phyloP scores from a whole-genome alignment of 495 filamentous ascomycete species.

The Bryoglossum gracile region DNA sequence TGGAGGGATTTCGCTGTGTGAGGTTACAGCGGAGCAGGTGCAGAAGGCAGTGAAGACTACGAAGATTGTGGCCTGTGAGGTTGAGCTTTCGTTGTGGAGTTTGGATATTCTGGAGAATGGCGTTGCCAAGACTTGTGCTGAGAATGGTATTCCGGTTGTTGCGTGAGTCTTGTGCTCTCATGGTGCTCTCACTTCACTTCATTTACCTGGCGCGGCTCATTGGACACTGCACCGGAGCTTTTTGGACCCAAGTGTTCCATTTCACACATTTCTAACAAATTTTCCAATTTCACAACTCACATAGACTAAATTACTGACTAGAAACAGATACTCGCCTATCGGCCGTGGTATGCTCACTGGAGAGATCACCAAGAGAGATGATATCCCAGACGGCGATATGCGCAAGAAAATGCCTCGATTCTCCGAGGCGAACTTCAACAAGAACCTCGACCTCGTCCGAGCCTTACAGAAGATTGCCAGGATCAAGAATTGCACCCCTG shows the following conservation, averaged over 20 bases:
- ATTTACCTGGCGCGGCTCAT: too few relatives aligned
- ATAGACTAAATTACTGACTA: neutral
- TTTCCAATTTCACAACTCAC: too few relatives aligned
- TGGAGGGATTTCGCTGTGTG: conserved; percentile 69
- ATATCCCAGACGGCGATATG: conserved; percentile 55
- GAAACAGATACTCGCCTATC: conserved; percentile 30
- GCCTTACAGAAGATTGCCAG: conserved; percentile 59
- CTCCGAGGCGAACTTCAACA: conserved; percentile 57
- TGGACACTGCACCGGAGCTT: too few relatives aligned
- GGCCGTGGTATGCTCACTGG: conserved; percentile 40
- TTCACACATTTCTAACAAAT: too few relatives aligned
- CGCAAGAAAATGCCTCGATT: conserved; percentile 55
- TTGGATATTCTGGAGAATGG: conserved; percentile 68
- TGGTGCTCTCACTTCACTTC: conserved; percentile 17
- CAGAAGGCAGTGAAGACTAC: conserved; percentile 60
- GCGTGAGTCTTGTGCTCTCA: conserved; percentile 37
- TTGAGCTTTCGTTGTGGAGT: conserved; percentile 67
- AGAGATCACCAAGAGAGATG: conserved; percentile 48
- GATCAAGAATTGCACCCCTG: conserved; percentile 61
- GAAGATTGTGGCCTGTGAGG: conserved; percentile 69
- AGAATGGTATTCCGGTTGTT: conserved; percentile 64
- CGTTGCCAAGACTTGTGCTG: conserved; percentile 60
- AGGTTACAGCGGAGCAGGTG: conserved; percentile 68
- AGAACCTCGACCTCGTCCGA: conserved; percentile 64
- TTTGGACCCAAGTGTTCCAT: too few relatives aligned